Evolutionary conservation across 192 early-diverging fungal genomes (phyloP), one percentile per base, ranked within the genome.

Genomic region (Jimgerdemannia lactiflua): DNA sequence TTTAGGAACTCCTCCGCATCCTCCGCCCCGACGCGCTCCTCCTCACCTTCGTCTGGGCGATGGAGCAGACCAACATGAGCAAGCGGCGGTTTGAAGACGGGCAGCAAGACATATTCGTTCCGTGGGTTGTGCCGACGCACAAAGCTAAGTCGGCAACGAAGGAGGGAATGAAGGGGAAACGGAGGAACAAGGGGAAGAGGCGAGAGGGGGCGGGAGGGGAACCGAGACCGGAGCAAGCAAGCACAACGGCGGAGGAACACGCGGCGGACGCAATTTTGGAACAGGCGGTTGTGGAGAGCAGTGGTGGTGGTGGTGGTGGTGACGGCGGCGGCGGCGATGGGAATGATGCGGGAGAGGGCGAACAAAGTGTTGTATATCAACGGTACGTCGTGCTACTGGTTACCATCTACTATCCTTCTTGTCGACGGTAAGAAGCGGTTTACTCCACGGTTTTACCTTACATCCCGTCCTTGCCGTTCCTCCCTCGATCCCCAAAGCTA

Each of bases 21-120:
- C 82, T 95, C 4, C 76, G 85, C 65, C 82, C 89, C 0, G 92
- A 91, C 4, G 93, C 94, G 4, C 81, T 80, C 39, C 74, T 94
- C 8, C 81, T 99, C 49, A 89, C 97, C 18, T 98, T 96, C 87
- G 97, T 96, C 2, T 99, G 97, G 97, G 97, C 97, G 18, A 78
- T 98, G 81, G 97, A 99, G 78, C 97, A 99, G 82, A 76, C 75
- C 6, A 83, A 91, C 65, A 90, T 89, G 9, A 82, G 75, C 39
- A 90, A 93, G 68, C 89, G 96, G 3, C 91, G 91, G 75, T 99
- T 97, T 81, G 91, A 94, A 19, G 82, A 80, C 44, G 80, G 80
- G 44, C 79, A 87, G 14, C 96, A 99, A 80, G 97, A 99, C 77
- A 93, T 96, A 0, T 91, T 98, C 85, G 96, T 99, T 2, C 94